phyloP scores from a whole-genome alignment of 148 eudicot genomes.

The Rhododendron mucronatum region DNA sequence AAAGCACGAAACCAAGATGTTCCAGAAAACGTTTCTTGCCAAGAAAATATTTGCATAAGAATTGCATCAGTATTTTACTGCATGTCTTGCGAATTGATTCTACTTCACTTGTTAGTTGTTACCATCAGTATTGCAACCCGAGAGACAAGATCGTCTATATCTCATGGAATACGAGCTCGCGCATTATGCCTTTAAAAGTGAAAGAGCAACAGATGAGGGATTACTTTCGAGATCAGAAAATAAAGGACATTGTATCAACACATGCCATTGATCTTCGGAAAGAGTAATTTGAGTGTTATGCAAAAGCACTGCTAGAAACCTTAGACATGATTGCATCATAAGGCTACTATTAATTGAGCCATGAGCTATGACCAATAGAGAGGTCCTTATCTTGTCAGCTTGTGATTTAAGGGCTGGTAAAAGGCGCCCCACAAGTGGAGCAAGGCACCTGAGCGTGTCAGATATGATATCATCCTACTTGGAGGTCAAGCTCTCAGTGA shows the following conservation, averaged over 20 bases:
- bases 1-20: constrained; percentile 62
- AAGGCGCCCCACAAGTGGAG: constrained; percentile 51
- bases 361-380: constrained; percentile 68
- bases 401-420: constrained; percentile 67
- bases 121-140: constrained; percentile 63
- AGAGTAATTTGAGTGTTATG: constrained; percentile 65
- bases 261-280: constrained; percentile 62
- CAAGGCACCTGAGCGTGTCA: constrained; percentile 57
- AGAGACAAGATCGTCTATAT: constrained; percentile 56
- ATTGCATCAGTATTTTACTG: constrained; percentile 73
- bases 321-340: constrained; percentile 70
- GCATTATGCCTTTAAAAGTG: constrained; percentile 60
- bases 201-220: constrained; percentile 69
- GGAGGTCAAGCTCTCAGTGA: constrained; percentile 19
- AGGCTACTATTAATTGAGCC: constrained; percentile 53
- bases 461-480: constrained; percentile 59
- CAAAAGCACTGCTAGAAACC: constrained; percentile 61
- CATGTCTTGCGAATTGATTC: constrained; percentile 53
- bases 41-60: constrained; percentile 64
- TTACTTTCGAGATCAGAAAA: constrained; percentile 76
- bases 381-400: constrained; percentile 66
- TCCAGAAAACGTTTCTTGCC: constrained; percentile 48
- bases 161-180: constrained; percentile 52
- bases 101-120: constrained; percentile 33
- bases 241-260: constrained; percentile 67